Evolutionary conservation across 2,329 filamentous ascomycete genomes (phyloP), one percentile per base, ranked within the genome.

Genomic region (Talaromyces sp.): DNA sequence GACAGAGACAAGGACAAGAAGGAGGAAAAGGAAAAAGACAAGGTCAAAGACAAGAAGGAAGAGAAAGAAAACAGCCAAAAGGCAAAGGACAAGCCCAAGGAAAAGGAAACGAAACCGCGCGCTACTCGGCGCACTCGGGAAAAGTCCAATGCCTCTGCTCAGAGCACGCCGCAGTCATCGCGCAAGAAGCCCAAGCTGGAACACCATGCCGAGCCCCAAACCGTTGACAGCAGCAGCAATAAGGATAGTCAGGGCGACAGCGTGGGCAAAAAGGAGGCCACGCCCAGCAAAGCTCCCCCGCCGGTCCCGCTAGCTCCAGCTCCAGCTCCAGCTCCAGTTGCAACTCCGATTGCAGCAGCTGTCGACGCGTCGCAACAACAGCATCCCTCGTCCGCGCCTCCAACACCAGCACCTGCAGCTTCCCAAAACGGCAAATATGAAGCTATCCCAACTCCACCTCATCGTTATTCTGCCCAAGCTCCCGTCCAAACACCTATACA

Each of bases 101-200:
- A 61, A 26, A 63, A 66, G 58, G 61, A 70, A 58, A 38, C 66
- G 31, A 71, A 70, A 62, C 63, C 67, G 21, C 68, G 73, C 31
- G 65, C 67, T 31, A 66, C 65, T 58, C 73, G 71, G 61, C 74
- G 71, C 27, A 69, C 69, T 27, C 68, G 73, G 19, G 73, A 75
- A 58, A 75, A 75, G 61, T 72, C 72, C n/a, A 68, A 67, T 38
- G 65, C 69, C 41, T 67, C 66, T 19, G 58, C 65, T 14, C 27
- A 27, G 14, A 56, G 64, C 17, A 64, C 62, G 19, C 53, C 64
- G 8, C 59, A 70, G 21, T 64, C 69, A 32, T 64, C 80, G 62
- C 81, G 83, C 66, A 86, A 79, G 68, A 78, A 77, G 65, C 70
- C 72, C 51, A 79, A 78, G 68, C 66, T 77, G 55, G 77, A 79